Base-by-base conservation (phyloP, 148 eudicot genomes). In the Cornus controversa region DNA sequence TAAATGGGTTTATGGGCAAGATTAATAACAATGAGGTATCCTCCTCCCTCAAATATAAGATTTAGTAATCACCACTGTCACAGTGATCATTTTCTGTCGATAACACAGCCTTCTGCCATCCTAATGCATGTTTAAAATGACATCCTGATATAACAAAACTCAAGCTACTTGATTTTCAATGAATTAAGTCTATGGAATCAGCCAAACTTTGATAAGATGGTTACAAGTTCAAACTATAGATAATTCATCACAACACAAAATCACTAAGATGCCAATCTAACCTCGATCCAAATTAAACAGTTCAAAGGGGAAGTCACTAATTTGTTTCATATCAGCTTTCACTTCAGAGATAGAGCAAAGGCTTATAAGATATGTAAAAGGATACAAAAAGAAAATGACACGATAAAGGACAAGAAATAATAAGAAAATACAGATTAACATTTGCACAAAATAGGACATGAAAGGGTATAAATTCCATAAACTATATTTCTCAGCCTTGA, bases 281-380 rank as follows among this genome's bases (percentile, higher is more conserved):
- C 45, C 45, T 40, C 45, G 6, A 40, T 72, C 45, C 45, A 57
- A 53, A 53, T 14, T 72, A 29, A 26, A 50, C 57, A 50, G 7
- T 50, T 14, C 0, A 50, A 50, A 15, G 4, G 57, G 20, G 20
- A 57, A 57, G 18, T 64, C 66, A 28, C 66, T 54, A n/a, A 57
- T 66, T 72, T 57, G 58, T 5, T 57, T 72, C 57, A 50, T 13
- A 50, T 72, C 63, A 72, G 29, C 63, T 53, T 50, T 72, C 28
- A 72, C 63, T 27, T 34, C 60, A 72, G 14, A 27, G 27, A 13
- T 13, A 16, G 57, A 28, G 31, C 20, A 60, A 2, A 22, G 5
- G n/a, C 28, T 72, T 20, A 28, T 24, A 45, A 70, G 40, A 5
- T 54, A 72, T 53, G 45, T 20, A 14, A 50, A 50, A 72, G 23